phyloP scores from a whole-genome alignment of 345 rosid species.

The Acer saccharum region DNA sequence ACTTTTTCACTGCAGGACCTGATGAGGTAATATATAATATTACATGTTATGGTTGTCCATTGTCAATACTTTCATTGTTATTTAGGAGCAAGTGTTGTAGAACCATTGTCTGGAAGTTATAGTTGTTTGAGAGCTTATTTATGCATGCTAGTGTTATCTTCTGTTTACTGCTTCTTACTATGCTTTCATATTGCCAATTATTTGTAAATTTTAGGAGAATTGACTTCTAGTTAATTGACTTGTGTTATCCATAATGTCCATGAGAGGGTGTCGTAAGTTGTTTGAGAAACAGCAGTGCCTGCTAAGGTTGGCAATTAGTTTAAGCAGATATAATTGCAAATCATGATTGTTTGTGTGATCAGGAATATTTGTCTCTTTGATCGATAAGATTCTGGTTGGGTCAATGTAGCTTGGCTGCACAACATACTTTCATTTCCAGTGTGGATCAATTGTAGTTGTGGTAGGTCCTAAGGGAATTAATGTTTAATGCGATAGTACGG shows the following conservation, averaged over 20 bases:
- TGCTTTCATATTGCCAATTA: background rate
- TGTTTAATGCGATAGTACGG: background rate
- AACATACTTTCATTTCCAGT: background rate
- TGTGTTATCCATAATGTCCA: background rate
- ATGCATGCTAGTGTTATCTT: background rate
- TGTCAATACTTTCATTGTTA: background rate
- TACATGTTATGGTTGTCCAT: background rate
- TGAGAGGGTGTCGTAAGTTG: background rate
- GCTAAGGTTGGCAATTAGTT: background rate
- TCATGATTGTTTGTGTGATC: background rate
- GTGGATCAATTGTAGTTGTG: background rate
- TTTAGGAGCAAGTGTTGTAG: background rate
- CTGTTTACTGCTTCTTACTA: background rate
- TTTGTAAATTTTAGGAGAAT: background rate
- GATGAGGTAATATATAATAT: conserved; percentile 66
- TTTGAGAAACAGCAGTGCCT: background rate
- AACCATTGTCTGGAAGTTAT: background rate
- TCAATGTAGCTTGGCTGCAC: background rate
- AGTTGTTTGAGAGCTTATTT: background rate
- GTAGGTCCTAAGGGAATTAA: background rate
- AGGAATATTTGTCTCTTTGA: background rate
- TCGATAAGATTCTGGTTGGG: background rate
- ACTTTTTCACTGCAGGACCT: conserved; percentile 97
- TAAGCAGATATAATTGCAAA: background rate
- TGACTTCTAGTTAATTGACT: background rate